Evolutionary conservation across 2,329 filamentous ascomycete genomes (phyloP).

Genomic region (Fusarium sp.): DNA sequence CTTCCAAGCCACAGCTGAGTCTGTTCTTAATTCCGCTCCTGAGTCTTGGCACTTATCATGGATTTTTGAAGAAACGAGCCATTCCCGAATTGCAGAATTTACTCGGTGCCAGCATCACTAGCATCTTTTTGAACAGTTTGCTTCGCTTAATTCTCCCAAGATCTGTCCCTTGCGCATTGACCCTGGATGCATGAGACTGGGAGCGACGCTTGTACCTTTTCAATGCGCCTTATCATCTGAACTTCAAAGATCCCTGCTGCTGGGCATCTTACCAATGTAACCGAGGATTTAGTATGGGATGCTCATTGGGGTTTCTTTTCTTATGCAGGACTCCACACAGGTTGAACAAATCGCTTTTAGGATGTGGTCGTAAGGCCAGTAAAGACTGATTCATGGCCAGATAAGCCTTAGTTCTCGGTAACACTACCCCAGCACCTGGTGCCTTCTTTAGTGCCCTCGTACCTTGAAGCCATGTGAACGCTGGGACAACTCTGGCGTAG

Average conservation of each 20-base stretch:
- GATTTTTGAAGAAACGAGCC: neutral
- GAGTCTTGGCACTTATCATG: neutral
- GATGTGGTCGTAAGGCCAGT: no score
- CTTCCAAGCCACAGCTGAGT: neutral
- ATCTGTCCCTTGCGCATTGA: neutral
- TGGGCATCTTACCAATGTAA: neutral
- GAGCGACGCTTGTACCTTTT: neutral
- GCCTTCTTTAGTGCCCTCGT: neutral
- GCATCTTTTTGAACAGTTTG: neutral
- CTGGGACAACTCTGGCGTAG: neutral
- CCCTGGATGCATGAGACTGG: neutral
- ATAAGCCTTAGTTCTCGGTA: neutral
- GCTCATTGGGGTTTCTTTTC: neutral
- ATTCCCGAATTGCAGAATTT: neutral
- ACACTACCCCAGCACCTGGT: no score
- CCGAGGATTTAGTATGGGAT: neutral
- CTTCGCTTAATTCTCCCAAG: neutral
- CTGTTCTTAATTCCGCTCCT: neutral
- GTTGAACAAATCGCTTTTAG: neutral
- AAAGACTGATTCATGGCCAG: neutral
- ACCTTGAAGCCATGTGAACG: neutral
- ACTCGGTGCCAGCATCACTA: neutral
- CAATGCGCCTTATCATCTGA: neutral
- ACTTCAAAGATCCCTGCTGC: neutral
- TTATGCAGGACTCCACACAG: no score